Percentiles rank a stretch among this genome's conserved stretches.
phyloP scores from a whole-genome alignment of 192 early-diverging fungal species.

The Coemansia biformis region DNA sequence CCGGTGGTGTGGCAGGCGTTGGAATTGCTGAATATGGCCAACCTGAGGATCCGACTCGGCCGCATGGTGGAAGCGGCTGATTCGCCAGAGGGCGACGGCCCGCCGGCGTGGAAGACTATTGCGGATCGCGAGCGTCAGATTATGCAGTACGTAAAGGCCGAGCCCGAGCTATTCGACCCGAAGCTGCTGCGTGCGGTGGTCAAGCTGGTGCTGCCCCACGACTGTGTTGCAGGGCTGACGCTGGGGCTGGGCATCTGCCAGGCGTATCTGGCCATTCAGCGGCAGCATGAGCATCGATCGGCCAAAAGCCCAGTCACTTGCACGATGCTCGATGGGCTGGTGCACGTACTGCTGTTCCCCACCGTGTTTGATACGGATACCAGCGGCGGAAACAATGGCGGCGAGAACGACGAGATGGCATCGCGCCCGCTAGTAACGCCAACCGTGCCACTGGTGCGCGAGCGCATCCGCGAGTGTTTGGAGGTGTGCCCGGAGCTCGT shows the following conservation, averaged over 20 bases:
- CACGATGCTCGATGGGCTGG: conserved; percentile 44
- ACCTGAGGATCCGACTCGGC: conserved; percentile 29
- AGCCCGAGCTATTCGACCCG: conserved; percentile 37
- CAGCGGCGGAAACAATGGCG: not conserved
- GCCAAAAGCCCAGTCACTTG: conserved; percentile 5
- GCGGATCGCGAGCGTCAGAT: conserved; percentile 32
- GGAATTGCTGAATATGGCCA: conserved; percentile 40
- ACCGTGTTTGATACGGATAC: conserved; percentile 63
- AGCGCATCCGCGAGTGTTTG: conserved; percentile 40
- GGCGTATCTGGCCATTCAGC: conserved; percentile 29
- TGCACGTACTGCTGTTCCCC: conserved; percentile 65
- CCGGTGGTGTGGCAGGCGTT: conserved; percentile 42
- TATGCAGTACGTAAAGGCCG: conserved; percentile 26
- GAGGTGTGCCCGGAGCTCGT: conserved; percentile 28
- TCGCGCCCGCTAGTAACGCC: conserved; percentile 12
- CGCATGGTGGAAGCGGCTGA: too few species aligned
- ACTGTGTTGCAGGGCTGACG: conserved; percentile 44
- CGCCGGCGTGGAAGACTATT: conserved; percentile 32
- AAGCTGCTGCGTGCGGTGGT: conserved; percentile 33
- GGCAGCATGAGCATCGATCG: conserved; percentile 6
- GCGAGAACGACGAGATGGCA: not conserved
- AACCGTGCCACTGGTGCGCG: conserved; percentile 26
- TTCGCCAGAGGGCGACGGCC: conserved; percentile 16
- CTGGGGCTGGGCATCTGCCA: conserved; percentile 44
- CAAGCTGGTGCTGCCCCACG: conserved; percentile 50